These are phyloP conservation scores for Deinandra increscens DNA, from an alignment of 129 eudicot genomes.

Conservation along the genomic window DNA sequence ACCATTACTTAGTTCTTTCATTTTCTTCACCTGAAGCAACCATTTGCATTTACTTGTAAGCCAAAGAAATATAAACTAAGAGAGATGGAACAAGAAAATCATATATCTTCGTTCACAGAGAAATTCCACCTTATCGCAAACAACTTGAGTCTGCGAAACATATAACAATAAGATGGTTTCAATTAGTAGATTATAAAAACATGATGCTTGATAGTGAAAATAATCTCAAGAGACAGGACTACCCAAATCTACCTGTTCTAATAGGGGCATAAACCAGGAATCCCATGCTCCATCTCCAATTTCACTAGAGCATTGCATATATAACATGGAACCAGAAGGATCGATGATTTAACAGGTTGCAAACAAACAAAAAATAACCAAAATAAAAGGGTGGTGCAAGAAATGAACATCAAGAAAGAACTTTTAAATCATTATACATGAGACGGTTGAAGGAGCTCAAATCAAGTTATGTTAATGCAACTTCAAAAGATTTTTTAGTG, in stretches of 20 bases:
- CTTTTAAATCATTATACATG: not conserved
- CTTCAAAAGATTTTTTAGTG: not conserved
- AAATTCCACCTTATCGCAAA: constrained; percentile 63
- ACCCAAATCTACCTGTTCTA: constrained; percentile 57
- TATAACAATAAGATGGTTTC: constrained; percentile 4
- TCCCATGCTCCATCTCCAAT: constrained; percentile 94
- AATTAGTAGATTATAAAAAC: not conserved
- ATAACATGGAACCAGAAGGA: not conserved
- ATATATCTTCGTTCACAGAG: constrained; percentile 1
- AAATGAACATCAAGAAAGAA: not conserved
- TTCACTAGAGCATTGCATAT: constrained; percentile 47
- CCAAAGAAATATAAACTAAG: not conserved
- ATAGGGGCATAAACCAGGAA: constrained; percentile 89
- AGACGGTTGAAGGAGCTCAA: not conserved
- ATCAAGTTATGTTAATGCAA: not conserved
- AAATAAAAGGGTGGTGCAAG: not conserved
- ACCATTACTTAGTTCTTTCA: constrained; percentile 66
- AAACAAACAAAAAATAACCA: not conserved
- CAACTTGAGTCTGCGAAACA: constrained; percentile 67
- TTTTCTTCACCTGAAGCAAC: constrained; percentile 70
- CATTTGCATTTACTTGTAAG: constrained; percentile 19
- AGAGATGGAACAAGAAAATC: not conserved
- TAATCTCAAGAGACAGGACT: constrained; percentile 1
- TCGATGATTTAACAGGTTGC: constrained; percentile 1
- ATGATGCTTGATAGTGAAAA: not conserved